Percentiles rank a stretch among this genome's conserved stretches.
These are phyloP conservation scores for Heliamphora exappendiculata DNA, from an alignment of 148 eudicot species.

Conservation along the genomic window DNA sequence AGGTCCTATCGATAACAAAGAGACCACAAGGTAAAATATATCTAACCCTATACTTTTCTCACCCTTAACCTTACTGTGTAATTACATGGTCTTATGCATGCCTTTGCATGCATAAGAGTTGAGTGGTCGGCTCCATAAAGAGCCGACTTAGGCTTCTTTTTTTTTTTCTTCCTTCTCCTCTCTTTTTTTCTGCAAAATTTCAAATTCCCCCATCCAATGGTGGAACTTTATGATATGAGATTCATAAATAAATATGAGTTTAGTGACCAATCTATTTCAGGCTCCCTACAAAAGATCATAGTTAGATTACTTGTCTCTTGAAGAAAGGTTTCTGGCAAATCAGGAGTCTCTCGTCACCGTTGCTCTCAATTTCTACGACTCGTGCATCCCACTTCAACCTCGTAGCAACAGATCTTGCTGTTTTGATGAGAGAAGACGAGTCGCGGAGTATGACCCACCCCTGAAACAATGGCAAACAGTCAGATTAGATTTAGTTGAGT, in stretches of 20 bases:
- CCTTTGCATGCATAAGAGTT: slow-evolving; percentile 82
- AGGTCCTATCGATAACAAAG: slow-evolving; percentile 14
- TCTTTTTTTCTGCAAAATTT: slow-evolving; percentile 26
- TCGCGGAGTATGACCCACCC: slow-evolving; percentile 94
- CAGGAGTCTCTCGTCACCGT: slow-evolving; percentile 72
- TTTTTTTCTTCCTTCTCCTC: slow-evolving; percentile 1
- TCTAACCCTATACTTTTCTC: slow-evolving; percentile 24
- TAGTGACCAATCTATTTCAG: slow-evolving; percentile 16
- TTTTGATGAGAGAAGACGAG: slow-evolving; percentile 50
- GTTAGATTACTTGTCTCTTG: slow-evolving; percentile 45
- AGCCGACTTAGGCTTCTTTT: slow-evolving; percentile 13
- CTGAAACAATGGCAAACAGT: slow-evolving; percentile 18
- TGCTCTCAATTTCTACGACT: slow-evolving; percentile 73
- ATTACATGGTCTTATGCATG: slow-evolving; percentile 69
- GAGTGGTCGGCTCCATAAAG: too few species aligned
- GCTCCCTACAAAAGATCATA: background rate
- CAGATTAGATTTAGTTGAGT: background rate
- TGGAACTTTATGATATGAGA: slow-evolving; percentile 15
- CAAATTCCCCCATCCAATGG: slow-evolving; percentile 8
- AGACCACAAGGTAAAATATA: slow-evolving; percentile 24
- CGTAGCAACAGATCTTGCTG: slow-evolving; percentile 60
- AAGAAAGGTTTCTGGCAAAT: slow-evolving; percentile 90
- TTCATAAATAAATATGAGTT: slow-evolving; percentile 22
- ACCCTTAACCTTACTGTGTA: slow-evolving; percentile 24
- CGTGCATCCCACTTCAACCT: slow-evolving; percentile 95